Evolutionary conservation across 169 alveolate genomes (phyloP).

Genomic region (Amoebophrya sp.): DNA sequence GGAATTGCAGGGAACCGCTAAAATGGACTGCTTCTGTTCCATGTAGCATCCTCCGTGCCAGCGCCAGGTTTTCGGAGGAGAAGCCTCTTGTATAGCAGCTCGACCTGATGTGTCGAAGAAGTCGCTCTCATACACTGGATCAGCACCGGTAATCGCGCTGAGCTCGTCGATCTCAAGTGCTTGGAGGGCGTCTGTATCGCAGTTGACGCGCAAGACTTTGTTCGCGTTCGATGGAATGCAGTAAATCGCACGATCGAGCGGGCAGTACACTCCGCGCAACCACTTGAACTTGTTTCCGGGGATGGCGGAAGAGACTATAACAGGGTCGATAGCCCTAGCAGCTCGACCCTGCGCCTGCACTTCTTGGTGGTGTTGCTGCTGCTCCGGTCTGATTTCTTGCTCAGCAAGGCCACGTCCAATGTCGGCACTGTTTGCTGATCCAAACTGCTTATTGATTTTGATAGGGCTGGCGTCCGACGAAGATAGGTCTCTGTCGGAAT

Average conservation of each 20-base stretch:
- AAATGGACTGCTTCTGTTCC: not conserved
- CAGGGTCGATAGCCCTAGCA: not conserved
- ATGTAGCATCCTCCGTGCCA: not conserved
- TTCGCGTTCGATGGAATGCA: not conserved
- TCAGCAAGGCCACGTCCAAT: too few relatives aligned
- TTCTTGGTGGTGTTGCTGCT: too few relatives aligned
- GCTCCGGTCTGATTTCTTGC: too few relatives aligned
- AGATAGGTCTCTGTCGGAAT: too few relatives aligned
- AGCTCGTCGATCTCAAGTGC: not conserved
- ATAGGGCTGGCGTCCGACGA: too few relatives aligned
- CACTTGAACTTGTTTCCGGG: slow-evolving; percentile 8
- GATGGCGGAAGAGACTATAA: not conserved
- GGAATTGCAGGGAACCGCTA: not conserved
- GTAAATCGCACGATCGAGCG: not conserved
- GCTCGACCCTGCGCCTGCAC: too few relatives aligned
- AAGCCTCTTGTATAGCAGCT: too few relatives aligned
- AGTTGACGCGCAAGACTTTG: not conserved
- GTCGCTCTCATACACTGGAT: not conserved
- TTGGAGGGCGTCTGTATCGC: not conserved
- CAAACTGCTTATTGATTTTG: too few relatives aligned
- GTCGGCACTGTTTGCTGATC: too few relatives aligned
- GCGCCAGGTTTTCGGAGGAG: not conserved
- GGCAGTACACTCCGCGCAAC: not conserved
- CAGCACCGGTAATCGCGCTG: not conserved
- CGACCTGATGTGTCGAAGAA: not conserved